A percentile compares a stretch with the other conserved stretches of the same genome.
Evolutionary conservation across 805 yeast species (phyloP).

Genomic region (Metschnikowia sp.): DNA sequence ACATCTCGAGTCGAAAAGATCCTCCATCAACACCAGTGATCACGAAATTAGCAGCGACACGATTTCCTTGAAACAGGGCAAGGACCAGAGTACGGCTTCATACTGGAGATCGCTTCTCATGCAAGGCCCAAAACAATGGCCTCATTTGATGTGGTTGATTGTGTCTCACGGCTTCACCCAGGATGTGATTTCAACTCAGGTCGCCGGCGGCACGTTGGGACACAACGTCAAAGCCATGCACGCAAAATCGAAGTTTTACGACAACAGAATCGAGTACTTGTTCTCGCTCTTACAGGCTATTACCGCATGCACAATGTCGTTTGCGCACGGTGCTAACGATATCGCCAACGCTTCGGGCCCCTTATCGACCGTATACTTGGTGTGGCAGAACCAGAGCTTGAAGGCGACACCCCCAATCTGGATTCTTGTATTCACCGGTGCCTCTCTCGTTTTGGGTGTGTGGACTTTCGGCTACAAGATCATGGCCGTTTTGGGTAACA

Average conservation of each 20-base stretch:
- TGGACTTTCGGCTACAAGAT: conserved; percentile 73
- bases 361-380: conserved; percentile 57
- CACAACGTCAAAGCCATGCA: conserved; percentile 52
- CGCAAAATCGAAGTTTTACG: conserved; percentile 59
- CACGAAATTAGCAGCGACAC: conserved; percentile 10
- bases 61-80: conserved; percentile 14
- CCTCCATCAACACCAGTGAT: conserved; percentile 9
- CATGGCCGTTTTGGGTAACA: conserved; percentile 70
- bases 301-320: conserved; percentile 77
- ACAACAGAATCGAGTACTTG: conserved; percentile 65
- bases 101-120: conserved; percentile 41
- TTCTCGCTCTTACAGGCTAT: conserved; percentile 66
- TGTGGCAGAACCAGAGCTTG: conserved; percentile 54
- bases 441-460: conserved; percentile 60
- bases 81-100: conserved; percentile 33
- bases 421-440: conserved; percentile 68
- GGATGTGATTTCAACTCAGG: conserved; percentile 56
- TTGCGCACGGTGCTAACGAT: conserved; percentile 81
- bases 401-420: conserved; percentile 66
- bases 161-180: conserved; percentile 59
- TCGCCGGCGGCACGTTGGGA: conserved; percentile 38
- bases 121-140: conserved; percentile 54
- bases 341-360: conserved; percentile 80
- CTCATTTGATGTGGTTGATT: conserved; percentile 45
- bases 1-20: conserved; percentile 10